These are phyloP conservation scores for Hyaloperonospora arabidopsidis DNA, from an alignment of 352 stramenopile genomes.

Conservation along the genomic window DNA sequence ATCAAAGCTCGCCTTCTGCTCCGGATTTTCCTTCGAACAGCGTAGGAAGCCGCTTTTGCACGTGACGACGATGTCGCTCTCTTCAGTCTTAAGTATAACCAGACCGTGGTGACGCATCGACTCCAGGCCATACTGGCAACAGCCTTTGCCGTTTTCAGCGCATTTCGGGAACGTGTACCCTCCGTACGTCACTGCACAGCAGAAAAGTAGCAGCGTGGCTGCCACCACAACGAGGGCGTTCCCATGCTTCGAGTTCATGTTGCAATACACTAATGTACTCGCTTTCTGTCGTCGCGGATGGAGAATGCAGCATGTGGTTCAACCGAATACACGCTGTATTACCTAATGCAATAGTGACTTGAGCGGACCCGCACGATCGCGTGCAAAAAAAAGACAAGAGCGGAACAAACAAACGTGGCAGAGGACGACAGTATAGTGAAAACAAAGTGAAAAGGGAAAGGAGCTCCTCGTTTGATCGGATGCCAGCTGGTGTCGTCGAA, in stretches of 20 bases:
- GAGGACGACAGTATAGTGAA: no score
- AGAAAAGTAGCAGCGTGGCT: background rate
- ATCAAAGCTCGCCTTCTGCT: conserved; percentile 35
- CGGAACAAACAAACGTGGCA: background rate
- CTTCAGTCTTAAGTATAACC: conserved; percentile 38
- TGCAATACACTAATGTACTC: no score
- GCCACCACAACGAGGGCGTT: no score
- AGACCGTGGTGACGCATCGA: conserved; percentile 59
- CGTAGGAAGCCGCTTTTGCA: conserved; percentile 44
- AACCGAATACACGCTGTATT: no score
- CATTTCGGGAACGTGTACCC: conserved; percentile 52
- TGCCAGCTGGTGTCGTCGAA: no score
- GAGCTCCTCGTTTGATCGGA: no score
- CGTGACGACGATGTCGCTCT: conserved; percentile 53
- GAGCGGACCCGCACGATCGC: background rate
- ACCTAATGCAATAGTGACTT: background rate
- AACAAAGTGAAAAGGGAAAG: no score
- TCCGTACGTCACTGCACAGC: conserved; percentile 20
- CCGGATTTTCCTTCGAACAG: conserved; percentile 55
- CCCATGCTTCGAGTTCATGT: no score
- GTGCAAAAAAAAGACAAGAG: background rate
- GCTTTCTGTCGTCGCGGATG: no score
- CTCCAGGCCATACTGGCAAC: conserved; percentile 45
- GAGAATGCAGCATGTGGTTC: background rate
- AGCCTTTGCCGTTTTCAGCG: conserved; percentile 30